Evolutionary conservation across 805 yeast species (phyloP).

Genomic region (Kazachstania taianensis): DNA sequence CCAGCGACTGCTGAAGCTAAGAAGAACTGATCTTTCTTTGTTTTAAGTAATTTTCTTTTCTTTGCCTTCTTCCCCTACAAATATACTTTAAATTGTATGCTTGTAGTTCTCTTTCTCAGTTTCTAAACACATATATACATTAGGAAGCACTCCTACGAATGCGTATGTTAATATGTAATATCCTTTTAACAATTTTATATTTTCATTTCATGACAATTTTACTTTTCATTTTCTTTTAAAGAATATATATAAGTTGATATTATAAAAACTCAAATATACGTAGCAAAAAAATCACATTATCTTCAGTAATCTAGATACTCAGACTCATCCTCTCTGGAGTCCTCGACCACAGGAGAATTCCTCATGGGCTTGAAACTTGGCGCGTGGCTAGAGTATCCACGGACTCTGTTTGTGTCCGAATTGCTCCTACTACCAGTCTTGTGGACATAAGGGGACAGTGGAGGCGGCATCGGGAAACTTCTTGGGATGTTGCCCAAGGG

Average conservation of each 20-base stretch:
- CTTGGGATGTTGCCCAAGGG: not conserved
- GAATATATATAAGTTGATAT: no score
- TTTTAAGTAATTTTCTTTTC: not conserved
- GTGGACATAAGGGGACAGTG: no score
- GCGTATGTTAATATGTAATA: no score
- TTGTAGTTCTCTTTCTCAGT: not conserved
- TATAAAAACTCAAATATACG: no score
- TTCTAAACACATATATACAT: not conserved
- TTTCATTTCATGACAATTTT: no score
- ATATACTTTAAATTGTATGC: not conserved
- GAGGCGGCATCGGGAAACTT: no score
- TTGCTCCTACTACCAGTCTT: no score
- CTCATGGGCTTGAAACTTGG: slow-evolving; percentile 1
- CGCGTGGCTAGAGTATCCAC: not conserved
- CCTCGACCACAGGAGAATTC: not conserved
- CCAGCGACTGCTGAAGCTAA: slow-evolving; percentile 2
- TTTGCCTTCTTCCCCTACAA: no score
- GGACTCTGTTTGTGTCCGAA: not conserved
- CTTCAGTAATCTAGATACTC: slow-evolving; percentile 2
- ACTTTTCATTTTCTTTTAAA: no score
- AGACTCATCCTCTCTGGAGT: not conserved
- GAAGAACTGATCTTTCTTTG: slow-evolving; percentile 1
- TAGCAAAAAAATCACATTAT: not conserved
- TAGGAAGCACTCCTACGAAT: no score
- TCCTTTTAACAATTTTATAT: no score